Percentiles rank a stretch among this genome's conserved stretches.
Evolutionary conservation across 495 filamentous ascomycete genomes (phyloP).

Genomic region (Parachaetomium inaequale): DNA sequence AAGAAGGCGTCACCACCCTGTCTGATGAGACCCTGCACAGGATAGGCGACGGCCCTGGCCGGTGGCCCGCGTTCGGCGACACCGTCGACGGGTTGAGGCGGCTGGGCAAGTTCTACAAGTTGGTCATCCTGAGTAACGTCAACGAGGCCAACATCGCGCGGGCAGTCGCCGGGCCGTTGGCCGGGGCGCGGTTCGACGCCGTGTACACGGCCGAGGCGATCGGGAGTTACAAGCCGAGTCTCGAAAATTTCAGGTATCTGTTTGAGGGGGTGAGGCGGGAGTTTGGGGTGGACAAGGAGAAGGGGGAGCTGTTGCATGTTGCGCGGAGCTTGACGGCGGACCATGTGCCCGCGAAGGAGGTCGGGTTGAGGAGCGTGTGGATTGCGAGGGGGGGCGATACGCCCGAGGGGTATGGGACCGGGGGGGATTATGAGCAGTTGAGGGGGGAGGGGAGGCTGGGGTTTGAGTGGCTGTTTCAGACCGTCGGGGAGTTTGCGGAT

Average conservation of each 20-base stretch:
- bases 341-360: conserved; percentile 62
- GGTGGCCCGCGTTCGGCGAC: conserved; percentile 65
- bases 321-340: conserved; percentile 69
- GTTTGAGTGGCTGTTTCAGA: conserved; percentile 54
- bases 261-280: conserved; percentile 50
- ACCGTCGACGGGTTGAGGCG: conserved; percentile 55
- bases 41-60: conserved; percentile 55
- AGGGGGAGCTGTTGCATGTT: conserved; percentile 59
- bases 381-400: conserved; percentile 57
- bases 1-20: conserved; percentile 35
- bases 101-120: conserved; percentile 59
- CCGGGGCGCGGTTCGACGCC: conserved; percentile 54
- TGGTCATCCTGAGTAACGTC: conserved; percentile 71
- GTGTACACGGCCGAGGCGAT: conserved; percentile 73
- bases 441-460: conserved; percentile 41
- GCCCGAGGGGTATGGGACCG: conserved; percentile 43
- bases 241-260: conserved; percentile 64
- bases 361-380: conserved; percentile 65
- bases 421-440: conserved; percentile 38
- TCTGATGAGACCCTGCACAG: conserved; percentile 22
- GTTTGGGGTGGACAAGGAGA: conserved; percentile 51
- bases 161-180: conserved; percentile 48
- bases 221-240: conserved; percentile 70
- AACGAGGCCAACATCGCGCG: conserved; percentile 58
- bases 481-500: conserved; percentile 67